Base-by-base conservation (phyloP, 352 stramenopile genomes). In the Blastocystis sp. region DNA sequence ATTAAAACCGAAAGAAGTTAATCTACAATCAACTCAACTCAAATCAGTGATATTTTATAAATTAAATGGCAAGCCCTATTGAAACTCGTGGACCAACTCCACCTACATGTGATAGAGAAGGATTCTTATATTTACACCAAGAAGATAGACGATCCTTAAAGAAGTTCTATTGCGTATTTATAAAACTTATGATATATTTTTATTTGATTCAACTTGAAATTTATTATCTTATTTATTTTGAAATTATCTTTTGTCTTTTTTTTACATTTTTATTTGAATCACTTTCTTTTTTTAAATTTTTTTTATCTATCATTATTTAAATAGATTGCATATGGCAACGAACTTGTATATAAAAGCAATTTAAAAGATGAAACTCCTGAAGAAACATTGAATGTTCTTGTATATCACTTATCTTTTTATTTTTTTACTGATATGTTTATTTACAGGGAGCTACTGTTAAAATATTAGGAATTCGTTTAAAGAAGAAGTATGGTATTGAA, bases 91-190 rank as follows among this genome's bases (percentile, higher is more conserved):
- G n/a, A n/a, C 10, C 6, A n/a, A 19, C 21, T 25, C 16, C 36
- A 37, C 16, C 28, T 36, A 28, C 30, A 33, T 54, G 54, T 48
- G 52, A 62, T 52, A 62, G 54, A 41, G 52, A 62, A 52, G 52
- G 52, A 16, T 62, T 54, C 41, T 31, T 62, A 18, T 62, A 62
- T 62, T 32, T 62, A 11, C 52, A 62, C 16, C 52, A 62, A 27
- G 52, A 62, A 30, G 52, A 62, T 24, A 62, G 54, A 31, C 48
- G 54, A 31, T 62, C 52, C 13, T 31, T 62, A 13, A 62, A 62
- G 52, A 62, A 62, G 52, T 62, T 62, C 52, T 62, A 54, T 62
- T 62, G 52, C 34, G 52, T 62, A 24, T 62, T 21, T 31, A 5
- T 13, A 11, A 36, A 32, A 18, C 1, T 6, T 21, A 25, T 18